Base-by-base conservation (phyloP, 2,329 filamentous ascomycete genomes). In the Colletotrichum incanum region DNA sequence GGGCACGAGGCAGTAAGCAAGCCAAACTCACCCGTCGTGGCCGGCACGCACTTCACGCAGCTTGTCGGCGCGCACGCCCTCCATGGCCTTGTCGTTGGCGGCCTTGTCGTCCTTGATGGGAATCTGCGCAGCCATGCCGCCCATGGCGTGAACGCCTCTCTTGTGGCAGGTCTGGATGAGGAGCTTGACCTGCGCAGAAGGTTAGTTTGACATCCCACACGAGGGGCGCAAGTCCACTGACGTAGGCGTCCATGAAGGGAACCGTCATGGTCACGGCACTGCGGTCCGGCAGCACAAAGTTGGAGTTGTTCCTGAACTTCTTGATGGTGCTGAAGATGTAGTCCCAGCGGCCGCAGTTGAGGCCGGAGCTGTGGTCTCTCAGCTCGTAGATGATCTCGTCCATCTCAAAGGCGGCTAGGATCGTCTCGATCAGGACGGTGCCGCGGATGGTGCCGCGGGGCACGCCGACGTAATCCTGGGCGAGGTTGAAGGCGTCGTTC, bases 291-390 rank as follows among this genome's bases (percentile, higher is more conserved):
- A 99, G 92, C 69, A 98, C 91, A 81, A 98, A 98, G 85, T 93
- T 92, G 78, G 93, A 88, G 87, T 98, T 96, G 80, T 98, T 91
- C 81, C 96, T 94, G 93, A 98, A 98, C 85, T 97, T 98, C 90
- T 99, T 99, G 88, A 99, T 98, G 80, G 96, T 94, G 83, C 93
- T 96, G 89, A 99, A 99, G 86, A 99, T 98, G 89, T 99, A 99
- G 82, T 99, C 96, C 96, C 96, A 99, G 77, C 96, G 93, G 75
- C 96, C 96, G 84, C 96, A 98, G 91, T 99, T 99, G 80, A 99
- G 91, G 59, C 96, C 96, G 8, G 96, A 93, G 82, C 93, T 96
- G 88, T 99, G 96, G 81, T 98, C 96, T 73, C 96, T 93, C 76
- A 99, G 92, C 87, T 98, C 96, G 84, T 98, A 99, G 85, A 99